Conservation (phyloP, 1,139 yeast genomes). For the Scheffersomyces illinoinensis region DNA sequence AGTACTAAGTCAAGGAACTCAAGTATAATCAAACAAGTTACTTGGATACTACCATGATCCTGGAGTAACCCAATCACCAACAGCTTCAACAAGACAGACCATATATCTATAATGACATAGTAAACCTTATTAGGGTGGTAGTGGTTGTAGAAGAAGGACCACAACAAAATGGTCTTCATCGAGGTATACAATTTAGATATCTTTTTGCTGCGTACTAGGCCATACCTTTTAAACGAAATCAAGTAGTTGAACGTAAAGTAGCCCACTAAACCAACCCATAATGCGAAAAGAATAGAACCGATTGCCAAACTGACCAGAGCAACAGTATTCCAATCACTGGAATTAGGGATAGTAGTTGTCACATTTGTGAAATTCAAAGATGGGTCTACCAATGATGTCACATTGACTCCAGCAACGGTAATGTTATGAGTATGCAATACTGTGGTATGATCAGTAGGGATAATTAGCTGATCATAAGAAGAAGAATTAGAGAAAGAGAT, state of each 20-base stretch:
- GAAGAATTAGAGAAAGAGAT: constrained; percentile 29
- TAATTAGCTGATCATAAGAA: constrained; percentile 27
- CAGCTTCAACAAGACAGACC: constrained; percentile 32
- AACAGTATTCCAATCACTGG: constrained; percentile 1
- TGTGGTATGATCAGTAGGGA: constrained; percentile 4
- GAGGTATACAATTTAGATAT: constrained; percentile 48
- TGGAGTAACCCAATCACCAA: constrained; percentile 47
- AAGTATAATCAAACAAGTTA: constrained; percentile 35
- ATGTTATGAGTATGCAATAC: neutral
- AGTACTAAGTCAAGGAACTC: constrained; percentile 35
- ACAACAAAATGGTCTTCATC: constrained; percentile 43
- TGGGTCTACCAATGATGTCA: neutral
- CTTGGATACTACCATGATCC: constrained; percentile 44
- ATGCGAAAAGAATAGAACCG: constrained; percentile 32
- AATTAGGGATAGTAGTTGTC: neutral
- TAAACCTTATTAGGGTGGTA: constrained; percentile 44
- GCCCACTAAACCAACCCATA: constrained; percentile 30
- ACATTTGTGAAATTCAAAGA: neutral
- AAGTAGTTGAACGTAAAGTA: constrained; percentile 37
- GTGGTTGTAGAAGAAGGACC: constrained; percentile 48
- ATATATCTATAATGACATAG: constrained; percentile 37
- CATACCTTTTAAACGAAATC: constrained; percentile 18
- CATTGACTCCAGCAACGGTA: neutral
- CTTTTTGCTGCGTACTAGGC: constrained; percentile 19
- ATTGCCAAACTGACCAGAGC: constrained; percentile 19